A percentile compares a stretch with the other conserved stretches of the same genome.
Evolutionary conservation across 345 rosid species (phyloP).

Genomic region (Salix purpurea): DNA sequence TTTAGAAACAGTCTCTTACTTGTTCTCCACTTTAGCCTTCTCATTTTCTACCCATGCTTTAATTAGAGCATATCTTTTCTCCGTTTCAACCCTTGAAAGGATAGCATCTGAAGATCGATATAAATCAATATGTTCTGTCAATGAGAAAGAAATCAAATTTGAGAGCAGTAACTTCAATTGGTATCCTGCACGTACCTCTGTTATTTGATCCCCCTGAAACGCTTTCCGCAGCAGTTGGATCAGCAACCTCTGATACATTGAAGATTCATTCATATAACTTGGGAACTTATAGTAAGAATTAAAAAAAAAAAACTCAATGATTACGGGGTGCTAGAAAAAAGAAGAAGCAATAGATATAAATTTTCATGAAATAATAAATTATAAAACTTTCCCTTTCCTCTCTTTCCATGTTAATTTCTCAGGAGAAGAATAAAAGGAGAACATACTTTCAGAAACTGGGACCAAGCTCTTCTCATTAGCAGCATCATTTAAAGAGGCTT

Average conservation of each 20-base stretch:
- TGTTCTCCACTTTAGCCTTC: constrained; percentile 73
- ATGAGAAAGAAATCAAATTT: background rate
- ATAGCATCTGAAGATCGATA: constrained; percentile 30
- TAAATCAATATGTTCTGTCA: background rate
- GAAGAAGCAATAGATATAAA: background rate
- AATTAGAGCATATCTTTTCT: constrained; percentile 58
- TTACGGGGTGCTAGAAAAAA: background rate
- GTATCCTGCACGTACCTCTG: constrained; percentile 18
- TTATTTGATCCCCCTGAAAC: constrained; percentile 15
- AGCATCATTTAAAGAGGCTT: background rate
- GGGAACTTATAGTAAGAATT: background rate
- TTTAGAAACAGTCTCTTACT: constrained; percentile 34
- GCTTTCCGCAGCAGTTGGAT: constrained; percentile 4
- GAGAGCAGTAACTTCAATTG: background rate
- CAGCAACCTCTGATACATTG: constrained; percentile 20
- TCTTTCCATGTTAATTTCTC: too few relatives aligned
- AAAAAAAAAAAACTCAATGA: background rate
- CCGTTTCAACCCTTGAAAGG: constrained; percentile 47
- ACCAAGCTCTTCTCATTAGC: constrained; percentile 6
- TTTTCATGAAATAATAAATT: background rate
- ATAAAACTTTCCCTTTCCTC: background rate
- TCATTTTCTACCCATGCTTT: constrained; percentile 87
- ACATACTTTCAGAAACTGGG: constrained; percentile 25
- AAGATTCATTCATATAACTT: background rate
- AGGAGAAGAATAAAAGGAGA: background rate